These are phyloP conservation scores for Backusella australiensis DNA, from an alignment of 192 early-diverging fungal species.

Conservation along the genomic window DNA sequence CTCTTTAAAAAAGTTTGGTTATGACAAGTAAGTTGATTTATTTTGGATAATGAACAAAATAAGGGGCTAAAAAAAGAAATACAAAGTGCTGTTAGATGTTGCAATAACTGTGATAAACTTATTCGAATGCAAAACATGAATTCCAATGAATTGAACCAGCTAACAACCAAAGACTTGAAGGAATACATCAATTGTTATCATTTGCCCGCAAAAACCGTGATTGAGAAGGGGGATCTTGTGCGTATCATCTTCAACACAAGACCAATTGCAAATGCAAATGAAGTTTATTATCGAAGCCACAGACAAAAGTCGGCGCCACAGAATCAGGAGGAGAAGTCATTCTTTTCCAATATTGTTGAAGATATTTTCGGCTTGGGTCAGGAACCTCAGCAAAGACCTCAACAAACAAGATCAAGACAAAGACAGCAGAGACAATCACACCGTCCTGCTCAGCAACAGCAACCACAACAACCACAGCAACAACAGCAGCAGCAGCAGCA, in stretches of 20 bases:
- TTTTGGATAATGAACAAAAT: not conserved
- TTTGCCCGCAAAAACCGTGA: constrained; percentile 24
- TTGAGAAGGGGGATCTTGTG: constrained; percentile 43
- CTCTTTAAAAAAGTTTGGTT: constrained; percentile 34
- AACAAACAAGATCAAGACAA: not conserved
- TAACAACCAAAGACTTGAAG: constrained; percentile 28
- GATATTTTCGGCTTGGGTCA: not conserved
- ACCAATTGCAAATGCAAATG: constrained; percentile 29
- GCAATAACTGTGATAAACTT: constrained; percentile 31
- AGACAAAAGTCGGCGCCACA: not conserved
- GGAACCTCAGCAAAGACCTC: not conserved
- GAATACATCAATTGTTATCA: constrained; percentile 33
- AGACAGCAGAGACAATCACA: not conserved
- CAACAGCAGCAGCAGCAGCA: not conserved
- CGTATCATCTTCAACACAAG: constrained; percentile 25
- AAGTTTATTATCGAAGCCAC: constrained; percentile 20
- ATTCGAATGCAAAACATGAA: constrained; percentile 38
- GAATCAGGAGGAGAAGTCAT: not conserved
- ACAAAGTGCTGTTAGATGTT: constrained; percentile 32
- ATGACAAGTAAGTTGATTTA: constrained; percentile 29
- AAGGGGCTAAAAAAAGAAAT: not conserved
- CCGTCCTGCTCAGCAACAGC: not conserved
- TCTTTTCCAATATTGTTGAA: not conserved
- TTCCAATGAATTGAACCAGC: constrained; percentile 14
- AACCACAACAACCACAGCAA: constrained; percentile 7